These are phyloP conservation scores for Amauroascus verrucosus DNA, from an alignment of 2,329 filamentous ascomycete species.

Conservation along the genomic window DNA sequence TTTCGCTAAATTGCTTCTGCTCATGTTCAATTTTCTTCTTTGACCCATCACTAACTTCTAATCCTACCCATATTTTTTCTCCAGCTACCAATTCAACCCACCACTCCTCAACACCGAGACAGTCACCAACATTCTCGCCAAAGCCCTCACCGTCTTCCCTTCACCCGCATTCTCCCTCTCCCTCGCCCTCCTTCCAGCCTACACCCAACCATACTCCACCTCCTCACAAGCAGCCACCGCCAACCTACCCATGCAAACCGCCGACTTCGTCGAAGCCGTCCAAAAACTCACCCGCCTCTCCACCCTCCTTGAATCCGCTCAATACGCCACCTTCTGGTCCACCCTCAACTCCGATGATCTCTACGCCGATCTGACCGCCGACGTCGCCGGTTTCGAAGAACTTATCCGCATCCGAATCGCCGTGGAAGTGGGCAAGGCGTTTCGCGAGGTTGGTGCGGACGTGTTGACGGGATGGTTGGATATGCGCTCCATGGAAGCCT, in stretches of 20 bases:
- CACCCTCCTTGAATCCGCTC: conserved; percentile 76
- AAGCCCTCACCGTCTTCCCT: conserved; percentile 93
- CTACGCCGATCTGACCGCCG: conserved; percentile 89
- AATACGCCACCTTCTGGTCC: conserved; percentile 88
- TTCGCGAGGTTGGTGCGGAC: conserved; percentile 58
- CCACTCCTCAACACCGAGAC: conserved; percentile 94
- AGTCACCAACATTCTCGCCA: conserved; percentile 98
- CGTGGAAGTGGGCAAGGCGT: conserved; percentile 70
- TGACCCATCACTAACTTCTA: conserved; percentile 1
- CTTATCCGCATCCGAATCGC: conserved; percentile 83
- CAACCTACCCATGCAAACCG: conserved; percentile 31
- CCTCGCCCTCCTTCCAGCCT: conserved; percentile 83
- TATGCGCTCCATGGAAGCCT: conserved; percentile 51
- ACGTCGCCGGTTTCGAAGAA: conserved; percentile 92
- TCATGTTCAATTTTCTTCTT: not conserved
- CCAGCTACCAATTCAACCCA: conserved; percentile 98
- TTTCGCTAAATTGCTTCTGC: not conserved
- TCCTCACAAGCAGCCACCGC: conserved; percentile 42
- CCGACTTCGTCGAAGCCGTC: conserved; percentile 70
- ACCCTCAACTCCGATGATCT: conserved; percentile 88
- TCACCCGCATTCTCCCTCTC: conserved; percentile 89
- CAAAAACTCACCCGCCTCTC: conserved; percentile 76
- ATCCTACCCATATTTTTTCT: conserved; percentile 1
- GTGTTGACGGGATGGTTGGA: conserved; percentile 69
- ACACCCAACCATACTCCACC: conserved; percentile 56